Evolutionary conservation across 768 basidiomycete genomes (phyloP).

Genomic region (Lentinula boryana): DNA sequence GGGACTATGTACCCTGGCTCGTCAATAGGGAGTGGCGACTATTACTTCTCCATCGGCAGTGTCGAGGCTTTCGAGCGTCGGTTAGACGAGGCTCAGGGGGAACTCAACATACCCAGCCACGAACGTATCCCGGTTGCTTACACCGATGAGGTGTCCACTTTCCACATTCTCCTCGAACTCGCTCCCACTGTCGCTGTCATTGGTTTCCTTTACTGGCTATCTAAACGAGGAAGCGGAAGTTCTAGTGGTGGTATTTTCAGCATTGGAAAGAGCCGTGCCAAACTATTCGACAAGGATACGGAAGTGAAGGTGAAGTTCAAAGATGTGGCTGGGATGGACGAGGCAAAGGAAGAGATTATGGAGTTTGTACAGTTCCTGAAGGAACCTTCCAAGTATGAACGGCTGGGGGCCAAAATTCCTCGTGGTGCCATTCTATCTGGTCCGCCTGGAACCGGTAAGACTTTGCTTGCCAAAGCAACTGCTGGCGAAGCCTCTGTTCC

Average conservation of each 20-base stretch:
- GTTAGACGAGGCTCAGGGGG: conserved; percentile 87
- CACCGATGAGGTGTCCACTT: conserved; percentile 86
- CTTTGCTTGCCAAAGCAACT: conserved; percentile 94
- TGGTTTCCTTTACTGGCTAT: conserved; percentile 87
- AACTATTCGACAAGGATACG: conserved; percentile 95
- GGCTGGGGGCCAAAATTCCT: conserved; percentile 95
- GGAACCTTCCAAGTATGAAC: conserved; percentile 91
- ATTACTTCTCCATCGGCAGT: conserved; percentile 96
- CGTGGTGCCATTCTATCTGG: conserved; percentile 93
- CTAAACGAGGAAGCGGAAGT: conserved; percentile 59
- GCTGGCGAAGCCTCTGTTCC: conserved; percentile 97
- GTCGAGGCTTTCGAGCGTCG: conserved; percentile 95
- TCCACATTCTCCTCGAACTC: conserved; percentile 80
- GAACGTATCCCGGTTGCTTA: conserved; percentile 97
- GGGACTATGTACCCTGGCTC: conserved; percentile 68
- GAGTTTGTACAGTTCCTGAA: conserved; percentile 99
- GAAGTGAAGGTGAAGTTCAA: conserved; percentile 90
- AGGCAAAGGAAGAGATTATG: conserved; percentile 99
- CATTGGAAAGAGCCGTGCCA: conserved; percentile 93
- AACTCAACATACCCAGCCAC: conserved; percentile 85
- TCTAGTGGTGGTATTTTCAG: conserved; percentile 90
- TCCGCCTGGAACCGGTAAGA: conserved; percentile 98
- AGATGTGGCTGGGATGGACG: conserved; percentile 99
- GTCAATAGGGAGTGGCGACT: conserved; percentile 51
- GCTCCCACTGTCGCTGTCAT: conserved; percentile 92